phyloP scores from a whole-genome alignment of 495 filamentous ascomycete genomes.

The Penicillium steckii region DNA sequence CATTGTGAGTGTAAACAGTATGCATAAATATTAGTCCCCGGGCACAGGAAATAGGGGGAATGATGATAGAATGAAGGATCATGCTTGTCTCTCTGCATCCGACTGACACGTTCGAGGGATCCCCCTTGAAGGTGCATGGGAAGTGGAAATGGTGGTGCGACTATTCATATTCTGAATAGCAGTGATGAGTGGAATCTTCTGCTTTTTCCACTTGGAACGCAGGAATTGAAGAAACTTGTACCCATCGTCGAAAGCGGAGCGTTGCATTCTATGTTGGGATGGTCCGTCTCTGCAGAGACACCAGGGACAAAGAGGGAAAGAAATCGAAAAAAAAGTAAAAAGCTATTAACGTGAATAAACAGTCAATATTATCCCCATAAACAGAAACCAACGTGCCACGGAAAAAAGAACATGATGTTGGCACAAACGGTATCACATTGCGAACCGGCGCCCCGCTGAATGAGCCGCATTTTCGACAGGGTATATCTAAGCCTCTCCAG shows the following conservation, averaged over 20 bases:
- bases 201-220: background rate
- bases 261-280: slow-evolving; percentile 27
- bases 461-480: slow-evolving; percentile 31
- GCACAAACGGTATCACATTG: slow-evolving; percentile 40
- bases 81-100: slow-evolving; percentile 10
- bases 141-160: background rate
- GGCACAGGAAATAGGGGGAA: slow-evolving; percentile 19
- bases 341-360: slow-evolving; percentile 52
- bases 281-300: slow-evolving; percentile 26
- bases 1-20: background rate
- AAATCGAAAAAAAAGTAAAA: slow-evolving; percentile 29
- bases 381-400: slow-evolving; percentile 41
- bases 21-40: background rate
- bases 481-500: slow-evolving; percentile 48
- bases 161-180: background rate
- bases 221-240: slow-evolving; percentile 7
- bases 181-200: background rate
- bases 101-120: too few relatives aligned
- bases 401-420: slow-evolving; percentile 43
- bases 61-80: slow-evolving; percentile 1
- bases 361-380: slow-evolving; percentile 49
- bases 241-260: slow-evolving; percentile 23
- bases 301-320: slow-evolving; percentile 19
- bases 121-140: background rate
- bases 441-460: slow-evolving; percentile 35